Evolutionary conservation across 306 rosid species (phyloP), one percentile per base, ranked within the genome.

Genomic region (Adenanthera pavonina): DNA sequence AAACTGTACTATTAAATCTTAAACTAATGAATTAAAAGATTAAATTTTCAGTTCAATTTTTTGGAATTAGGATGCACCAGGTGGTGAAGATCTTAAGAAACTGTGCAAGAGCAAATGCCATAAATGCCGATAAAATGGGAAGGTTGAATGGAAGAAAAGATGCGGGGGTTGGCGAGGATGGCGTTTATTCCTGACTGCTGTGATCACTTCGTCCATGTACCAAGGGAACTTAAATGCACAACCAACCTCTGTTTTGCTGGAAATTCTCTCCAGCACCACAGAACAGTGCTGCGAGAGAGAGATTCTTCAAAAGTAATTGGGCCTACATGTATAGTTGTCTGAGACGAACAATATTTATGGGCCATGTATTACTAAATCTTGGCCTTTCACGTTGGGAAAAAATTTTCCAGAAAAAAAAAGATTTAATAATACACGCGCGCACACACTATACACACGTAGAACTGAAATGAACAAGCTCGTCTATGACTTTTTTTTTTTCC

Each of bases 191-290:
- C 60, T 49, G 73, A 69, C 72, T 7, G 86, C 82, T 1, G 38
- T 68, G 38, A 89, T 53, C 80, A 78, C 90, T 78, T 87, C 82
- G 79, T 80, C 88, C 88, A 85, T 85, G 43, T 5, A 38, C 44
- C 16, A 53, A 67, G 13, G 9, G 76, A 36, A 52, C 30, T 53
- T 64, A 11, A 7, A 46, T 34, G 40, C 47, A 57, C 36, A 51
- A 69, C 30, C 51, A 34, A 7, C 34, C 47, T 69, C 64, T 40
- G n/a, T 1, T 52, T 19, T 61, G 11, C 52, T 2, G 7, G 16
- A 33, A 61, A 61, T 19, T 59, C 60, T 46, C 43, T 51, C 43
- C 61, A 6, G 44, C 11, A 16, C 10, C 7, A 11, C 48, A 66
- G 7, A 11, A 44, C 51, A 44, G 74, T 69, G 36, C 44, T 13